Evolutionary conservation across 192 early-diverging fungal genomes (phyloP).

Genomic region (Coemansia sp.): DNA sequence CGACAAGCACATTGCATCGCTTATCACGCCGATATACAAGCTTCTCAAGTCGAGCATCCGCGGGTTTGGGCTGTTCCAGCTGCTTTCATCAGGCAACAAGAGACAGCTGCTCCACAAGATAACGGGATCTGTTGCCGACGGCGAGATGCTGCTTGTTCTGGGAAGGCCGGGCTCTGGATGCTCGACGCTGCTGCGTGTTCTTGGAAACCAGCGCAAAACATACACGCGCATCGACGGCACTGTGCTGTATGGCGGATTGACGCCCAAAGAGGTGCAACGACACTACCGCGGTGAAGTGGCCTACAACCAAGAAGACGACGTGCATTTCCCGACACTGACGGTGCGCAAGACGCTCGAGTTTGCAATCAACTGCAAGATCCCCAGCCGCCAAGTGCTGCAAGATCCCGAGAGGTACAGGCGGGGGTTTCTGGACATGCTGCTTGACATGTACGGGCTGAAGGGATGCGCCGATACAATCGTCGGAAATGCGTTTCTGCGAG

Average conservation of each 20-base stretch:
- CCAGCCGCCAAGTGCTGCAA: slow-evolving; percentile 60
- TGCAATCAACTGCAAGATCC: slow-evolving; percentile 68
- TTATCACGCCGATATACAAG: slow-evolving; percentile 43
- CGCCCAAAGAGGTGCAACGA: slow-evolving; percentile 56
- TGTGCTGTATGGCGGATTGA: slow-evolving; percentile 73
- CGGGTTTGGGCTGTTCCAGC: too few species aligned
- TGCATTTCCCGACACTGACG: too few species aligned
- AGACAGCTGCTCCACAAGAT: slow-evolving; percentile 65
- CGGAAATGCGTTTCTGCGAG: too few species aligned
- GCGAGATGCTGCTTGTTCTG: slow-evolving; percentile 70
- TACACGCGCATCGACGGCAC: too few species aligned
- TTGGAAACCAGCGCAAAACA: too few species aligned
- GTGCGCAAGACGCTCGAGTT: too few species aligned
- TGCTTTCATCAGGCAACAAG: neutral
- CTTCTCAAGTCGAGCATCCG: neutral
- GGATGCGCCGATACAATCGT: too few species aligned
- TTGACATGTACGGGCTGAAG: too few species aligned
- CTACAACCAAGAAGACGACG: slow-evolving; percentile 19
- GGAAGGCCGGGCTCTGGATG: slow-evolving; percentile 69
- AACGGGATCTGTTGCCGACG: slow-evolving; percentile 66
- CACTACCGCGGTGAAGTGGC: slow-evolving; percentile 71
- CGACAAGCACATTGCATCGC: too few species aligned
- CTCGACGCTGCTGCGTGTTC: too few species aligned
- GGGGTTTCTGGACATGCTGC: too few species aligned
- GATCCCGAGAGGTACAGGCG: slow-evolving; percentile 64